Base-by-base conservation (phyloP, 208 protist genomes). In the Angomonas ambiguus region DNA sequence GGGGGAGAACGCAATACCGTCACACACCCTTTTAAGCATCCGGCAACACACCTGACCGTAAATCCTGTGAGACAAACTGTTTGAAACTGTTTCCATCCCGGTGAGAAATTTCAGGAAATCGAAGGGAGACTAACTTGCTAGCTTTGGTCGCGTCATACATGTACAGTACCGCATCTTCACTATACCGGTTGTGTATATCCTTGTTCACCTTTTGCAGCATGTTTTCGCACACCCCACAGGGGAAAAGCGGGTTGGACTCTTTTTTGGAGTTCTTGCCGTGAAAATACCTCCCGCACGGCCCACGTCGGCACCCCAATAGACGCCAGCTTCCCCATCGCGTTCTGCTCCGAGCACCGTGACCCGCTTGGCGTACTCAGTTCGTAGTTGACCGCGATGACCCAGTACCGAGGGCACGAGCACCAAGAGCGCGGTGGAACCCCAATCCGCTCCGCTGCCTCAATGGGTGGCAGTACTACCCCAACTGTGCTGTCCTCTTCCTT, bases 141-240 rank as follows among this genome's bases (percentile, higher is more conserved):
- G 91, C 85, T 22, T 77, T 65, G 2, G 80, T 83, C 1, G 83
- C 86, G 69, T 96, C 91, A 66, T 88, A 96, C 87, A 96, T 93
- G 74, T 91, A 96, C 24, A 96, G 67, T 51, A 80, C 85, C 48
- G 93, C 72, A 65, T 92, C 83, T 42, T 81, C 82, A 32, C 87
- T 78, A 75, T 92, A 89, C 58, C 68, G 68, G 6, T 68, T 35
- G 34, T 67, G 62, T 22, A 96, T 85, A 56, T 96, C 91, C 56
- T 82, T 83, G 41, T 68, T 85, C 11, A 93, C 83, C 71, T 85
- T 92, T 41, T 84, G 85, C 45, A 96, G 68, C 87, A 94, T 96
- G 67, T 94, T 96, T 71, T 96, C 91, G 57, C 91, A 96, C 1
- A 94, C 91, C 28, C 91, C 91, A 58, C 91, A 96, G 10, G 91